A percentile compares a stretch with the other conserved stretches of the same genome.
Conservation (phyloP, 139 green algal genomes). For the Tetradesmus lagerheimii region DNA sequence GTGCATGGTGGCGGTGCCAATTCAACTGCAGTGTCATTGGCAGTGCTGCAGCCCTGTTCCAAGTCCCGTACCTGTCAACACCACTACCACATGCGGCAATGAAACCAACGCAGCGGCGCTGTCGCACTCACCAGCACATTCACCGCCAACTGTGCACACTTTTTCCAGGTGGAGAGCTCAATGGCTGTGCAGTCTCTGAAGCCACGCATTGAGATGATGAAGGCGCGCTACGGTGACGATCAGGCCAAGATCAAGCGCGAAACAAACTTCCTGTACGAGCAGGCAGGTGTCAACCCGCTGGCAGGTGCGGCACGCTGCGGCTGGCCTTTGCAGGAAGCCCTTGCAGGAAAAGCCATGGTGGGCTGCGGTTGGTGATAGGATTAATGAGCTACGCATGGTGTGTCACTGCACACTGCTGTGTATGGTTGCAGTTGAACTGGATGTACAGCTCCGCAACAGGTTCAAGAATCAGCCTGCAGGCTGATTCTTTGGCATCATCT, state of each 20-base stretch:
- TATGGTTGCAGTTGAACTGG: too few relatives aligned
- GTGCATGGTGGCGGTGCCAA: too few relatives aligned
- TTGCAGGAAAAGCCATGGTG: neutral
- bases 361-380: neutral
- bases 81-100: too few relatives aligned
- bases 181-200: conserved; percentile 89
- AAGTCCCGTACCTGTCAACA: too few relatives aligned
- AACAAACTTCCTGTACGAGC: conserved; percentile 89
- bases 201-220: conserved; percentile 92
- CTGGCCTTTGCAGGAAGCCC: neutral
- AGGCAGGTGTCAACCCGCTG: conserved; percentile 87
- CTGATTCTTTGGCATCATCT: too few relatives aligned
- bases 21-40: too few relatives aligned
- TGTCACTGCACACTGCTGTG: too few relatives aligned
- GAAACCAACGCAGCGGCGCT: neutral
- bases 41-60: neutral
- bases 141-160: neutral
- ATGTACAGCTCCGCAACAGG: too few relatives aligned
- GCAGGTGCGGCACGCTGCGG: conserved; percentile 62
- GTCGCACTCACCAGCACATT: neutral
- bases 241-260: conserved; percentile 86
- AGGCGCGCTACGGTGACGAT: conserved; percentile 90
- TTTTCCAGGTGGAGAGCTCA: conserved; percentile 79
- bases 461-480: too few relatives aligned
- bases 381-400: too few relatives aligned